phyloP scores from a whole-genome alignment of 495 filamentous ascomycete species.

The Xylaria longipes region DNA sequence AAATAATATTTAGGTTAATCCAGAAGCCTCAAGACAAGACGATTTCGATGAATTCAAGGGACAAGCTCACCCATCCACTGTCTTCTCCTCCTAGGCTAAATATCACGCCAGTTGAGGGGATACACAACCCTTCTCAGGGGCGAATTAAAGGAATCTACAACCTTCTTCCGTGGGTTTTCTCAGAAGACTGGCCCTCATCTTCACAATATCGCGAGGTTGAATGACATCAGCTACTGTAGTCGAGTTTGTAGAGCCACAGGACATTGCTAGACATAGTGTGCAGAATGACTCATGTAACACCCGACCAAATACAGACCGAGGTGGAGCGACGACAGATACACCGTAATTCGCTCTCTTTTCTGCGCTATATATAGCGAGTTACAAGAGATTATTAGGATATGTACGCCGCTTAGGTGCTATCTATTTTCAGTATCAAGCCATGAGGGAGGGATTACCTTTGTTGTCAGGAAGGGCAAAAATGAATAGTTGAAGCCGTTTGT shows the following conservation, averaged over 20 bases:
- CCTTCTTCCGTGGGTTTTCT: not conserved
- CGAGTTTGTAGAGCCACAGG: not conserved
- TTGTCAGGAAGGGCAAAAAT: too few species aligned
- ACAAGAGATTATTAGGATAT: not conserved
- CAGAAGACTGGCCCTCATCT: not conserved
- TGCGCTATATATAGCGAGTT: not conserved
- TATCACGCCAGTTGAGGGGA: not conserved
- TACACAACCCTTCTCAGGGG: not conserved
- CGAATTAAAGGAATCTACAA: too few species aligned
- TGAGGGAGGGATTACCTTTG: not conserved
- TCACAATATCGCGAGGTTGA: not conserved
- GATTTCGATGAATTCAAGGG: not conserved
- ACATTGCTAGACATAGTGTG: not conserved
- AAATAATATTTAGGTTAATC: conserved; percentile 25
- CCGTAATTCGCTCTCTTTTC: not conserved
- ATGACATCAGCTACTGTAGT: not conserved
- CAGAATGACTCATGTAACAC: not conserved
- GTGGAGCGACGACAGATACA: not conserved
- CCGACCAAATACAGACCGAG: too few species aligned
- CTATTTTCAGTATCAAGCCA: not conserved
- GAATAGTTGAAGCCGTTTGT: not conserved
- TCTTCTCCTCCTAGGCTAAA: not conserved
- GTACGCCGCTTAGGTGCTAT: not conserved
- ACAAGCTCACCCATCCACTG: not conserved
- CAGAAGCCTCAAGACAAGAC: not conserved